Percentiles rank a stretch among this genome's conserved stretches.
Conservation (phyloP, 75 land plant species). For the Ceratopteris richardii region DNA sequence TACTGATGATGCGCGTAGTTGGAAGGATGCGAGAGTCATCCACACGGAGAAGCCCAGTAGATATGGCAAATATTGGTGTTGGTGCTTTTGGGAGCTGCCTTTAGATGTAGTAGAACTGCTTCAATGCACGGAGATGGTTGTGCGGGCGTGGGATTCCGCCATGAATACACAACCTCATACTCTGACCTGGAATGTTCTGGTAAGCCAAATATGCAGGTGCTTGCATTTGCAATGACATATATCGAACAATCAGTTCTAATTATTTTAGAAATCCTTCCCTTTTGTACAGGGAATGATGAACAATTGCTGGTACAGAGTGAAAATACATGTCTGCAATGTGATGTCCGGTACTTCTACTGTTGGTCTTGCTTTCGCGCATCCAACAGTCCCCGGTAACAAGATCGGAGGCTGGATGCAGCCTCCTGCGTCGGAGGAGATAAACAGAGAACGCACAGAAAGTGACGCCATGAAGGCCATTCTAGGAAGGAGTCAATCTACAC, state of each 20-base stretch:
- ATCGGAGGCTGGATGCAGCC: slow-evolving; percentile 91
- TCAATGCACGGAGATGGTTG: slow-evolving; percentile 75
- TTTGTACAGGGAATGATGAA: slow-evolving; percentile 92
- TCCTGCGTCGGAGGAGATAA: neutral
- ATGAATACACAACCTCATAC: slow-evolving; percentile 92
- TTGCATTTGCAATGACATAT: neutral
- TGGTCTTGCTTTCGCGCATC: slow-evolving; percentile 80
- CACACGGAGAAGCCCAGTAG: slow-evolving; percentile 75
- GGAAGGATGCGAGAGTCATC: slow-evolving; percentile 52
- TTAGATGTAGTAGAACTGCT: slow-evolving; percentile 68
- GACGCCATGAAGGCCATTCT: slow-evolving; percentile 10
- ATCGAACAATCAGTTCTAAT: neutral
- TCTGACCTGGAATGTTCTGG: slow-evolving; percentile 94
- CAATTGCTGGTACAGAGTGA: slow-evolving; percentile 95
- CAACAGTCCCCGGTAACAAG: slow-evolving; percentile 75
- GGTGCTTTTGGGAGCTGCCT: slow-evolving; percentile 88
- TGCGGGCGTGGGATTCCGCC: slow-evolving; percentile 90
- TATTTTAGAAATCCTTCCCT: neutral
- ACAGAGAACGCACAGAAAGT: neutral
- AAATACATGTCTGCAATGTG: slow-evolving; percentile 57
- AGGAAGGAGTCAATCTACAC: slow-evolving; percentile 59
- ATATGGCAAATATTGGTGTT: slow-evolving; percentile 93
- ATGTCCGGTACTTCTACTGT: slow-evolving; percentile 37
- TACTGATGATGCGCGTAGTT: slow-evolving; percentile 66
- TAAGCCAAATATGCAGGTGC: no score